Evolutionary conservation across 805 yeast species (phyloP), one percentile per base, ranked within the genome.

Genomic region (Groenewaldozyma salmanticensis): DNA sequence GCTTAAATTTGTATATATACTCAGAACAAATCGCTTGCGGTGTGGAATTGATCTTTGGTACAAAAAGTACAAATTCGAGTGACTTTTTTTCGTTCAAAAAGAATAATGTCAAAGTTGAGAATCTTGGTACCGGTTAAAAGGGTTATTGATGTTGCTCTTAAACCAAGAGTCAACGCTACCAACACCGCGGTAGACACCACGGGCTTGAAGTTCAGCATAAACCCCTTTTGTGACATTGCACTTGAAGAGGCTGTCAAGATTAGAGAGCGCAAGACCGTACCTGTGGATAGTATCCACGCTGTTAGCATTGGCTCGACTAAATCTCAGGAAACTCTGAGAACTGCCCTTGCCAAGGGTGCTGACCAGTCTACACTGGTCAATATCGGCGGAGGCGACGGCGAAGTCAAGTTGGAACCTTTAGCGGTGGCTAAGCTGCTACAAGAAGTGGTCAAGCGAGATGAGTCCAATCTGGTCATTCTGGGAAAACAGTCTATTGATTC

Each of bases 401-500:
- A 79, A 27, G 66, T 66, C 38, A 79, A 72, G 43, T 68, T 88
- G 18, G 96, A 92, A 62, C 97, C 97, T 3, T 71, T 92, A 52
- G 74, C 79, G 2, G 87, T 90, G 27, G 95, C 97, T 38, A 90
- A 92, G 64, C 67, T 92, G 48, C 72, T 92, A 53, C 68, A 79
- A 50, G 72, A 81, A 57, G 66, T 84, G 18, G 87, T 81, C 11
- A 81, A 81, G 51, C 70, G 76, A 52, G 74, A 84, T 48, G 65
- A 72, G 6, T 72, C 84, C 31, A 88, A 92, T 62, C 66, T 92
- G 58, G 79, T 92, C 35, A 75, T 92, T 32, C 70, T 92, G 60
- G 99, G 99, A 36, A 92, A 92, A 60, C 98, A 92, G 65, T 86
- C 97, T 31, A 88, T 92, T 53, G 99, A 92, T 63, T 94, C 87